Base-by-base conservation (phyloP, 129 eudicot species). In the Flaveria bidentis region DNA sequence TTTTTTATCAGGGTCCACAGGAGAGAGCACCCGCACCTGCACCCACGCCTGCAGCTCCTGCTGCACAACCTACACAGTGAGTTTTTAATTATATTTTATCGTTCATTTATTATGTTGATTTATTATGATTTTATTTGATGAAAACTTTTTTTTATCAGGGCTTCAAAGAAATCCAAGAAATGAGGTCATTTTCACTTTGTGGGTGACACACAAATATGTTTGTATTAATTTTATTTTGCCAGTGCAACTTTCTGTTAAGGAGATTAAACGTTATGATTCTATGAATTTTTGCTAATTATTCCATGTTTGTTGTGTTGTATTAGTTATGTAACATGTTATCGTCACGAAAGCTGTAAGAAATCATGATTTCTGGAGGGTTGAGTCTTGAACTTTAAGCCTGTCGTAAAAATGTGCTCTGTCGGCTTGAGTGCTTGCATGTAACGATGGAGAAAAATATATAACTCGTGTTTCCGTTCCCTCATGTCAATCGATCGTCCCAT, bases 41-140 rank as follows among this genome's bases (percentile, higher is more conserved):
- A 10, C 14, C 64, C 6, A 14, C 17, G 2, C 36, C 25, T 25
- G 67, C 67, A 4, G 67, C 67, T 58, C 36, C 65, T 26, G 67
- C 67, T 61, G 67, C 67, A 25, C 67, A 61, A 61, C 67, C 42
- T 26, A 61, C 67, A 25, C 17, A 61, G 67, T 61, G 41, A 61
- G 67, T 18, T 56, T 60, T 11, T 60, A 12, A 3, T 25, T 25
- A 25, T 2, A 11, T 25, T 5, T 61, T 61, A 10, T 12, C 13
- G 3, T 61, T 14, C 20, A 18, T 18, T 18, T 6, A 7, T 56
- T 8, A 6, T 56, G 2, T 55, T 56, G 3, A 6, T 20, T 55
- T 56, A 8, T 2, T 18, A 1, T 61, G 2, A 61, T 3, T 60
- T 60, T 2, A 3, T 61, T 13, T 61, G 42, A 26, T 61, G 13